Evolutionary conservation across 2,329 filamentous ascomycete species (phyloP).

Genomic region (Endoconidiophora laricicola): DNA sequence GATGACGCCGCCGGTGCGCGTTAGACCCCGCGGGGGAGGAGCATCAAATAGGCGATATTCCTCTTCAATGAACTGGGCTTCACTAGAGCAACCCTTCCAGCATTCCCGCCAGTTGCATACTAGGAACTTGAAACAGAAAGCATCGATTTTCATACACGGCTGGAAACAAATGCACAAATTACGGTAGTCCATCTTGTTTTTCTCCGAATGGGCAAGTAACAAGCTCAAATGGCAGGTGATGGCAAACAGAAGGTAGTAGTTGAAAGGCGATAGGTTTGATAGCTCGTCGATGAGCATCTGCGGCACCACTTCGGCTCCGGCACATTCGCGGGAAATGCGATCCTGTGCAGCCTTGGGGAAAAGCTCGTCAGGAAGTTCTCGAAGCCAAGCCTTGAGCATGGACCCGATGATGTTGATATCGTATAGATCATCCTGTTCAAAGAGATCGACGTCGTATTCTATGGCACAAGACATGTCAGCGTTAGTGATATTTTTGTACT

Average conservation of each 20-base stretch:
- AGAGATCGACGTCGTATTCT: slow-evolving; percentile 82
- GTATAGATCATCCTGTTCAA: slow-evolving; percentile 73
- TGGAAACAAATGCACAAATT: slow-evolving; percentile 96
- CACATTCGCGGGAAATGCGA: slow-evolving; percentile 62
- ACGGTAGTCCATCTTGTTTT: slow-evolving; percentile 96
- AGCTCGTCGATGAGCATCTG: slow-evolving; percentile 80
- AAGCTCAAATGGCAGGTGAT: slow-evolving; percentile 93
- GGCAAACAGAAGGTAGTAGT: slow-evolving; percentile 93
- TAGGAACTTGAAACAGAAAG: slow-evolving; percentile 86
- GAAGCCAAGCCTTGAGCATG: slow-evolving; percentile 90
- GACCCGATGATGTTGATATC: slow-evolving; percentile 95
- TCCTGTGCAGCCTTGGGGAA: slow-evolving; percentile 76
- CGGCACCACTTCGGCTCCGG: slow-evolving; percentile 62
- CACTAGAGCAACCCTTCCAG: slow-evolving; percentile 91
- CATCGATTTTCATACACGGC: slow-evolving; percentile 90
- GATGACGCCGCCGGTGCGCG: slow-evolving; percentile 13
- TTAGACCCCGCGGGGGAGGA: slow-evolving; percentile 35
- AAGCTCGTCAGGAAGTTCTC: slow-evolving; percentile 84
- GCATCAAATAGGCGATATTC: slow-evolving; percentile 46
- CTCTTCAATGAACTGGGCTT: slow-evolving; percentile 59
- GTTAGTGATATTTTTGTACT: neutral
- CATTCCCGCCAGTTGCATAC: slow-evolving; percentile 93
- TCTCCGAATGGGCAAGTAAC: slow-evolving; percentile 75
- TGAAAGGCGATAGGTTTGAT: slow-evolving; percentile 86
- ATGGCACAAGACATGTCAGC: neutral